Evolutionary conservation across 768 basidiomycete genomes (phyloP), one percentile per base, ranked within the genome.

Genomic region (Termitomyces sp.): DNA sequence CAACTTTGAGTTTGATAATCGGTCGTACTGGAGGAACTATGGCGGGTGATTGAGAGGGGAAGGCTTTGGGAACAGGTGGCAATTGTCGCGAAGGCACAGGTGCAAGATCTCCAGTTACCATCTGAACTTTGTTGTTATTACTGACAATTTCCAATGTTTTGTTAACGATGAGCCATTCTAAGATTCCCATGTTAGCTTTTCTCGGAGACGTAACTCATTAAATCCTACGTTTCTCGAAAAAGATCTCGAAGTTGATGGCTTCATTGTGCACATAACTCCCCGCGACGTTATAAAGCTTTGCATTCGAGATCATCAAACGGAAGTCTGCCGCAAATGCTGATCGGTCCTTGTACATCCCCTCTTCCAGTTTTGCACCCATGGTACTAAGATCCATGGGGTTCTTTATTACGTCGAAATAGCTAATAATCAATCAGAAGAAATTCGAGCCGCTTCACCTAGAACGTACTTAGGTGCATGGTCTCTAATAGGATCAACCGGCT

Each of bases 331-430:
- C 87, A 70, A 98, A 96, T 15, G 81, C 88, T 66, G 87, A 85
- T 11, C 94, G 86, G 65, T 91, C 86, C 61, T 85, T 81, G 75
- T 98, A 98, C 73, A 88, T 82, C 6, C 95, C 94, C 57, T 83
- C 86, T 65, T 91, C 87, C 12, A 98, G 75, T 70, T 96, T 98
- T 39, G 89, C 89, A 30, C 81, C 77, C 78, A 96, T 90, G 0
- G 95, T 94, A 54, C 87, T 87, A 18, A 98, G 78, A 68, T 99
- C 97, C 93, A 99, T 98, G 0, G 97, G 96, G 12, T 89, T 80
- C 71, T 91, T 91, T 71, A 99, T 88, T 59, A 95, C 75, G 55
- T 91, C 87, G 66, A 94, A 93, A 70, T 98, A 98, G 64, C 95
- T 96, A 36, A 62, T 42, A 18, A 41, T 56, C 13, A 22, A 59